phyloP scores from a whole-genome alignment of 148 eudicot genomes.

The Polygonum aviculare region DNA sequence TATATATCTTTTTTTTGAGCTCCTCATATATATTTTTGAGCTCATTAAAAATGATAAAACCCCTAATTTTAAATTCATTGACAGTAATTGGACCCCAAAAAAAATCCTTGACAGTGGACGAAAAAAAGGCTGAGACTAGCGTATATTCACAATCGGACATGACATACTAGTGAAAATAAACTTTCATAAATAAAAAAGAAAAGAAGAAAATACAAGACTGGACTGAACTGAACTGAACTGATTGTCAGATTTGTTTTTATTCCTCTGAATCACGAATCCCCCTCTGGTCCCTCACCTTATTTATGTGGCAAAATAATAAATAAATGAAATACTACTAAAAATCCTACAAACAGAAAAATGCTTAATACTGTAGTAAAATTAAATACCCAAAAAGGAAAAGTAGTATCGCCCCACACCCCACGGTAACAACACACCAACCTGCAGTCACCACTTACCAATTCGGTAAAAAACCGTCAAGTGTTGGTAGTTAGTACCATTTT shows the following conservation, averaged over 20 bases:
- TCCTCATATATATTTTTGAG: no score
- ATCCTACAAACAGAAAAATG: not conserved
- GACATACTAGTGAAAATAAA: not conserved
- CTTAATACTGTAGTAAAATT: not conserved
- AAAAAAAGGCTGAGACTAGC: no score
- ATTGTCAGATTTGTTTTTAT: slow-evolving; percentile 11
- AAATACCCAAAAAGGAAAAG: slow-evolving; percentile 4
- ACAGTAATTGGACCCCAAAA: no score
- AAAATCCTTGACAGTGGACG: no score
- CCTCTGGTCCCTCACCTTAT: slow-evolving; percentile 7
- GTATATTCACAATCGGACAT: no score
- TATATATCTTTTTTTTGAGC: no score
- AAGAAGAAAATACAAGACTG: not conserved
- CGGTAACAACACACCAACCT: not conserved
- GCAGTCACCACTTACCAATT: not conserved
- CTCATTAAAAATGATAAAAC: no score
- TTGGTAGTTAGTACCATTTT: not conserved
- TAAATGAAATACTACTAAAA: not conserved
- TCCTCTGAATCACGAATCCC: slow-evolving; percentile 3
- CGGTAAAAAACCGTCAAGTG: not conserved
- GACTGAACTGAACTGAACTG: slow-evolving; percentile 9
- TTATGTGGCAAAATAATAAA: slow-evolving; percentile 1
- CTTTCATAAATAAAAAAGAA: not conserved
- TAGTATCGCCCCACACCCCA: slow-evolving; percentile 3
- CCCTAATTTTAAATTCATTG: no score